phyloP scores from a whole-genome alignment of 441 rosid genomes.

The Dalechampia spathulata region DNA sequence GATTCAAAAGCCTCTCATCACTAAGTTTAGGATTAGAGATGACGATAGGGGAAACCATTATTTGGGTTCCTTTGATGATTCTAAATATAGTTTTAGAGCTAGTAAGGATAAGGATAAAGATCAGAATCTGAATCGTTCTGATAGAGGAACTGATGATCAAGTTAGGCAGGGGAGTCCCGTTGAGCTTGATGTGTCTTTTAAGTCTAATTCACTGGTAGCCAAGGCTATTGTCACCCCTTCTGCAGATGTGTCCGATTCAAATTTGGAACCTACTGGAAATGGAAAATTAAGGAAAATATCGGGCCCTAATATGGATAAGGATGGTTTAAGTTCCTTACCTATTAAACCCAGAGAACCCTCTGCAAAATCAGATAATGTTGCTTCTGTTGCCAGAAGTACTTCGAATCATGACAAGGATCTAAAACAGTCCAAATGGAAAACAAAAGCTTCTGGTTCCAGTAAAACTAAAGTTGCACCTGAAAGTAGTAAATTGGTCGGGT shows the following conservation, averaged over 20 bases:
- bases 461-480: constrained; percentile 19
- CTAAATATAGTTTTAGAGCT: constrained; percentile 40
- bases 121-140: too few relatives aligned
- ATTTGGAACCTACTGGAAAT: constrained; percentile 41
- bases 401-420: constrained; percentile 28
- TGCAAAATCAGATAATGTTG: constrained; percentile 21
- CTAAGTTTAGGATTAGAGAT: constrained; percentile 36
- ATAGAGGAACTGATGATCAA: constrained; percentile 27
- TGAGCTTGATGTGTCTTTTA: constrained; percentile 80
- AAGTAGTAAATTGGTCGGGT: constrained; percentile 20
- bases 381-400: constrained; percentile 18
- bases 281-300: constrained; percentile 42
- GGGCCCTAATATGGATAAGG: constrained; percentile 33
- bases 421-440: constrained; percentile 29
- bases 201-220: constrained; percentile 76
- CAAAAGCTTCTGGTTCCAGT: constrained; percentile 20
- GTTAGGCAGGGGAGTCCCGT: constrained; percentile 49
- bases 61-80: constrained; percentile 33
- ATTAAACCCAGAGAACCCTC: constrained; percentile 21
- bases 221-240: constrained; percentile 51
- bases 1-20: constrained; percentile 47
- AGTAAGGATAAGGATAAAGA: constrained; percentile 49
- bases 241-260: constrained; percentile 21
- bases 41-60: constrained; percentile 37
- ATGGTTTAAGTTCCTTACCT: constrained; percentile 19